phyloP scores from a whole-genome alignment of 148 eudicot species.

The Salicornia ramosissima region DNA sequence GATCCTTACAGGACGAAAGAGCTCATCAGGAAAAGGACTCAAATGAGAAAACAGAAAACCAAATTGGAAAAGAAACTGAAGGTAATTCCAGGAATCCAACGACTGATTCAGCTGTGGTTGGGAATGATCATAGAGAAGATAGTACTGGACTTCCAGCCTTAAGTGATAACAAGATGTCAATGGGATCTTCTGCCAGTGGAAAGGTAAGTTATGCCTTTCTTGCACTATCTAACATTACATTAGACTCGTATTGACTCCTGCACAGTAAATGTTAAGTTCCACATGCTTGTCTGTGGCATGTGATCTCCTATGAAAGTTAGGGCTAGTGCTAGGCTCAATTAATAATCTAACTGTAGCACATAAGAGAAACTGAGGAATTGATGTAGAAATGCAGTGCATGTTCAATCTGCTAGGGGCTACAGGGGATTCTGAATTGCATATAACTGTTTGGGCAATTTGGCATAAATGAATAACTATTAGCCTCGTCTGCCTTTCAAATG shows the following conservation, averaged over 20 bases:
- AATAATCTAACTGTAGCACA: not conserved
- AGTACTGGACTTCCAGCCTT: conserved; percentile 23
- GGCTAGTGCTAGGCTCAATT: not conserved
- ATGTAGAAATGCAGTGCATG: not conserved
- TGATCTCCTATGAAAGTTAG: not conserved
- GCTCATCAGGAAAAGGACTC: conserved; percentile 30
- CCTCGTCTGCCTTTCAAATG: not conserved
- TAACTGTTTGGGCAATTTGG: not conserved
- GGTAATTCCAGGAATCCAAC: conserved; percentile 27
- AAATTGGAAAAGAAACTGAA: conserved; percentile 25
- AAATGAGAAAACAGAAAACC: conserved; percentile 25
- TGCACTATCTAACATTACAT: not conserved
- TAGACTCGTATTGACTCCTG: not conserved
- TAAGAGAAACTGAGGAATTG: not conserved
- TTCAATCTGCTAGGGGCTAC: not conserved
- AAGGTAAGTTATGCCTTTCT: conserved; percentile 32
- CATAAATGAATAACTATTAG: too few relatives aligned
- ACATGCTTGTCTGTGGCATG: not conserved
- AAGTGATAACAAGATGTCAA: conserved; percentile 29
- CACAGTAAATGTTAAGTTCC: not conserved
- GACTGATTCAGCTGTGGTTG: conserved; percentile 24
- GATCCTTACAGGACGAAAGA: conserved; percentile 37
- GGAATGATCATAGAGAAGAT: conserved; percentile 18
- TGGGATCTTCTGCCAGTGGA: conserved; percentile 26
- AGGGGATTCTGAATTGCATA: not conserved